Conservation (phyloP, 1,284 basidiomycete species). For the Afroboletus lepidellus region DNA sequence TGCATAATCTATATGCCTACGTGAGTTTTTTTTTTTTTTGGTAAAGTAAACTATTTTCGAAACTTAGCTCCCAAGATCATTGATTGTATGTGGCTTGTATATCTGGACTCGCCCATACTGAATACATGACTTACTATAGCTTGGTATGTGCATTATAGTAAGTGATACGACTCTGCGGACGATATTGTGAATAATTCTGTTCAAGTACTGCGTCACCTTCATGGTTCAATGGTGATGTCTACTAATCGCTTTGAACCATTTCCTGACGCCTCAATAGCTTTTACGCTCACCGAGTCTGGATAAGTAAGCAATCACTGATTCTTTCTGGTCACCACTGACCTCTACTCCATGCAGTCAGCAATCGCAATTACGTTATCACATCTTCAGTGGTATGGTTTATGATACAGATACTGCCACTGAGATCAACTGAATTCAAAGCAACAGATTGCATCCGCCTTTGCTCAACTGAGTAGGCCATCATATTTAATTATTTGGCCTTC, state of each 20-base stretch:
- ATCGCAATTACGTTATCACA: slow-evolving; percentile 17
- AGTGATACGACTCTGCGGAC: neutral
- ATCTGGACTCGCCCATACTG: neutral
- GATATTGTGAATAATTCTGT: neutral
- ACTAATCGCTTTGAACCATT: neutral
- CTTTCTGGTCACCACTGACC: neutral
- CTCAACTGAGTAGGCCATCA: slow-evolving; percentile 16
- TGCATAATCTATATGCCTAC: slow-evolving; percentile 8
- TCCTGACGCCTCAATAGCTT: slow-evolving; percentile 18
- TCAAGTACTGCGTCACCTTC: slow-evolving; percentile 19
- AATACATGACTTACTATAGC: slow-evolving; percentile 1
- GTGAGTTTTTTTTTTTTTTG: slow-evolving; percentile 16
- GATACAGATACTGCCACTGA: neutral
- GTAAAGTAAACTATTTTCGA: neutral
- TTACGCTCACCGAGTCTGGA: slow-evolving; percentile 29
- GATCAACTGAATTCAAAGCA: neutral
- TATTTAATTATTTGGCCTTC: neutral
- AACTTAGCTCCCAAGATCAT: slow-evolving; percentile 9
- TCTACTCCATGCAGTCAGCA: slow-evolving; percentile 20
- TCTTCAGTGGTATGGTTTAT: slow-evolving; percentile 15
- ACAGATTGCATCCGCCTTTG: slow-evolving; percentile 9
- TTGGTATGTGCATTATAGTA: neutral
- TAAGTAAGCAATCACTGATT: slow-evolving; percentile 17
- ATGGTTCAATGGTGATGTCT: slow-evolving; percentile 18
- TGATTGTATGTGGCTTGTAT: slow-evolving; percentile 4